phyloP scores from a whole-genome alignment of 371 early-diverging fungal species.

The Rhizopus delemar region DNA sequence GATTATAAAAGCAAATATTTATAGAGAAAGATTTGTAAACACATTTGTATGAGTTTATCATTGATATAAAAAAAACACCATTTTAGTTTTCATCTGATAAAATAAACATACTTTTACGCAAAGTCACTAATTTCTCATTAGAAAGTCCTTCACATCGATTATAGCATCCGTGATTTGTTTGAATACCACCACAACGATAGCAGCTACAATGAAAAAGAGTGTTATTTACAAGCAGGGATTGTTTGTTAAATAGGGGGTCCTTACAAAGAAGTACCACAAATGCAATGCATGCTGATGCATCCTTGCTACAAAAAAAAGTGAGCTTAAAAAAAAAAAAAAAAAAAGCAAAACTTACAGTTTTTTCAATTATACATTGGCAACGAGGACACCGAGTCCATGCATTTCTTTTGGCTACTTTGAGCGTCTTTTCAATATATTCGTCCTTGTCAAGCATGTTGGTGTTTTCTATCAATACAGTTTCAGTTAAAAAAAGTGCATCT shows the following conservation, averaged over 20 bases:
- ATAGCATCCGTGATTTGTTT: slow-evolving; percentile 6
- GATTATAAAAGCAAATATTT: too few relatives aligned
- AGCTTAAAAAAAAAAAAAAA: neutral
- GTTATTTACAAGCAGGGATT: neutral
- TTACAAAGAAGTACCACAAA: slow-evolving; percentile 24
- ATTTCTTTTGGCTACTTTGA: slow-evolving; percentile 7
- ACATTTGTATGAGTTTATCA: too few relatives aligned
- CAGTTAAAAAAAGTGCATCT: too few relatives aligned
- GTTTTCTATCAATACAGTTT: too few relatives aligned
- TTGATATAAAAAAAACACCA: neutral
- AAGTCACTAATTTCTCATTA: neutral
- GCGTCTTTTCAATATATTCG: slow-evolving; percentile 1
- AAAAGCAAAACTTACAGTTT: slow-evolving; percentile 10
- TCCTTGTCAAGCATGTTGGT: slow-evolving; percentile 8
- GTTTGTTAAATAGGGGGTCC: neutral
- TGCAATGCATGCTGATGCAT: slow-evolving; percentile 14
- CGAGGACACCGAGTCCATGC: slow-evolving; percentile 22
- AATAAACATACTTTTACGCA: slow-evolving; percentile 18
- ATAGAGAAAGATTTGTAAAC: too few relatives aligned
- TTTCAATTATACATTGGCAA: slow-evolving; percentile 13
- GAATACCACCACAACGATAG: slow-evolving; percentile 23
- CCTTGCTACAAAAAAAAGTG: slow-evolving; percentile 10
- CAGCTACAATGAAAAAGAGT: slow-evolving; percentile 12
- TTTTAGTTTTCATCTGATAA: slow-evolving; percentile 1
- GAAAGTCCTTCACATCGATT: slow-evolving; percentile 2